Evolutionary conservation across 2,329 filamentous ascomycete genomes (phyloP).

Genomic region (Pseudovirgaria hyperparasitica): DNA sequence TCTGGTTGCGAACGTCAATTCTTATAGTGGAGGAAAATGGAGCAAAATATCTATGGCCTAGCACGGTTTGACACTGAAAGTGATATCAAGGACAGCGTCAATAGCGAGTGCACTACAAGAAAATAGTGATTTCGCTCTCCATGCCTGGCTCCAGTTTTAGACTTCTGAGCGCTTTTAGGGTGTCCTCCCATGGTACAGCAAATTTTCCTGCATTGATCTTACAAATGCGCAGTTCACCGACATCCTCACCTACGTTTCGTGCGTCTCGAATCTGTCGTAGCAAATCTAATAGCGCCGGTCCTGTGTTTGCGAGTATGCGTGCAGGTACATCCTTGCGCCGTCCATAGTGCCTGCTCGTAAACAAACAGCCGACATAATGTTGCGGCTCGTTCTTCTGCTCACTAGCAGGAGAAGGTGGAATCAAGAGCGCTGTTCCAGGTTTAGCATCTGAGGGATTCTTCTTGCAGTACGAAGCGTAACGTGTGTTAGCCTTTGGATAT

Average conservation of each 20-base stretch:
- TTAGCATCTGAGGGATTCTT: slow-evolving; percentile 15
- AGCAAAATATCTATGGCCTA: too few species aligned
- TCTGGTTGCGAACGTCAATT: too few species aligned
- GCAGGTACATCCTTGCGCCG: slow-evolving; percentile 26
- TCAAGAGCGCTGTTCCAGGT: slow-evolving; percentile 39
- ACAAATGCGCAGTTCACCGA: slow-evolving; percentile 33
- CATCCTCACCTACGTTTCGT: slow-evolving; percentile 9
- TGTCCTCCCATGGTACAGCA: slow-evolving; percentile 40
- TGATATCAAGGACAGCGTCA: too few species aligned
- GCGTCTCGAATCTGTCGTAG: slow-evolving; percentile 27
- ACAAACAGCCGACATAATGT: slow-evolving; percentile 47
- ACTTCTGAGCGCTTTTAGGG: slow-evolving; percentile 29
- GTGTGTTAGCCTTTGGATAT: slow-evolving; percentile 38
- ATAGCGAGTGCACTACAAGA: too few species aligned
- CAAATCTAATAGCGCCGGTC: slow-evolving; percentile 35
- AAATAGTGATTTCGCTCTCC: slow-evolving; percentile 2
- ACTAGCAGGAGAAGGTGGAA: slow-evolving; percentile 34
- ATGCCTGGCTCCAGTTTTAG: slow-evolving; percentile 11
- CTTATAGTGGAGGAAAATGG: too few species aligned
- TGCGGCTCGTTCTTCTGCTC: slow-evolving; percentile 12
- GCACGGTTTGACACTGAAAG: too few species aligned
- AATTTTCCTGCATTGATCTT: slow-evolving; percentile 48
- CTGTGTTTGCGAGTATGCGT: slow-evolving; percentile 37
- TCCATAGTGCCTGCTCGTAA: slow-evolving; percentile 41
- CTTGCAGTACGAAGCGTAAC: slow-evolving; percentile 37